phyloP scores from a whole-genome alignment of 2,329 filamentous ascomycete species.

The Cordyceps fumosorosea region DNA sequence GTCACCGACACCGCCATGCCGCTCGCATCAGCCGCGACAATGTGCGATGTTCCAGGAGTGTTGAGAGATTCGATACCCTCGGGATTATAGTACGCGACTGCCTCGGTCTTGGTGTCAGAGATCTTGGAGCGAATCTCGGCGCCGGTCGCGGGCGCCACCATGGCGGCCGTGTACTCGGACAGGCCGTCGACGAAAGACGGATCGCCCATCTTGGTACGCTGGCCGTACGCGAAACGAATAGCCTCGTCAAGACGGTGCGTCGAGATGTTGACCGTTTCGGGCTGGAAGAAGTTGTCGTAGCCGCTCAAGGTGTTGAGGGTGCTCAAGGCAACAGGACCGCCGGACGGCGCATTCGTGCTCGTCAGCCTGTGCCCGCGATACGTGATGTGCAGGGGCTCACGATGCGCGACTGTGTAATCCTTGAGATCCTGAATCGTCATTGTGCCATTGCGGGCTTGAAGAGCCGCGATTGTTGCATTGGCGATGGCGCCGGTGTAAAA shows the following conservation, averaged over 20 bases:
- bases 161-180: conserved; percentile 53
- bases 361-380: conserved; percentile 68
- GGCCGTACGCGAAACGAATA: conserved; percentile 73
- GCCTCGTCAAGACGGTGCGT: conserved; percentile 80
- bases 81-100: conserved; percentile 39
- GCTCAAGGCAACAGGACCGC: conserved; percentile 66
- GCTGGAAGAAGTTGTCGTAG: conserved; percentile 57
- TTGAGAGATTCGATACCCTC: conserved; percentile 39
- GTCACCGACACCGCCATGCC: conserved; percentile 72
- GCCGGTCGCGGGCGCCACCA: conserved; percentile 57
- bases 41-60: conserved; percentile 63
- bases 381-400: conserved; percentile 53
- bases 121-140: conserved; percentile 45
- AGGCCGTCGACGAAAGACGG: conserved; percentile 60
- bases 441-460: conserved; percentile 60
- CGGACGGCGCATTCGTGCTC: conserved; percentile 61
- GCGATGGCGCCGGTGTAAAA: conserved; percentile 68
- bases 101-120: conserved; percentile 31
- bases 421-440: conserved; percentile 69
- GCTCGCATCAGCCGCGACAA: conserved; percentile 60
- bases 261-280: conserved; percentile 48
- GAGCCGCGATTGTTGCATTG: conserved; percentile 59
- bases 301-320: conserved; percentile 69
- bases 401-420: conserved; percentile 62
- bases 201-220: conserved; percentile 68